phyloP scores from a whole-genome alignment of 2,329 filamentous ascomycete genomes.

The Trichoderma sp. region DNA sequence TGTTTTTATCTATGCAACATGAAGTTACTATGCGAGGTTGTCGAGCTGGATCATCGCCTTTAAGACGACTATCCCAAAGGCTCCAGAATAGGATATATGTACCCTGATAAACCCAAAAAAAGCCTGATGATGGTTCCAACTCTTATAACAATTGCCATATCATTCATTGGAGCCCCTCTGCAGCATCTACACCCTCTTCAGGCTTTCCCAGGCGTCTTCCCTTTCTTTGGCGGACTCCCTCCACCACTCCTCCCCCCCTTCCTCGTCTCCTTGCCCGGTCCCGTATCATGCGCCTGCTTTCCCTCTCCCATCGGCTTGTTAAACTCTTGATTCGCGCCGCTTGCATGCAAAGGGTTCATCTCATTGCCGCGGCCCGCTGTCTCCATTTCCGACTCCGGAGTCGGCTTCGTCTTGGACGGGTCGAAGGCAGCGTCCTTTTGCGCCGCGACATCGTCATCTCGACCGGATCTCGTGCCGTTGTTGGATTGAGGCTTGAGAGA shows the following conservation, averaged over 20 bases:
- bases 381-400: slow-evolving; percentile 59
- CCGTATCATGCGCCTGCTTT: slow-evolving; percentile 35
- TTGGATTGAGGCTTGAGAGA: slow-evolving; percentile 62
- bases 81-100: background rate
- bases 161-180: background rate
- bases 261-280: slow-evolving; percentile 34
- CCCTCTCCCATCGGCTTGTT: slow-evolving; percentile 40
- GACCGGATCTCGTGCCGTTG: slow-evolving; percentile 68
- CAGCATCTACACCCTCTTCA: background rate
- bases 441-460: slow-evolving; percentile 58
- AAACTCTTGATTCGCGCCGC: slow-evolving; percentile 46
- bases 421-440: slow-evolving; percentile 66
- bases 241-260: slow-evolving; percentile 37
- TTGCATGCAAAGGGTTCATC: slow-evolving; percentile 39
- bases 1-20: background rate
- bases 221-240: slow-evolving; percentile 34
- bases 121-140: background rate
- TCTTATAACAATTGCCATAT: background rate
- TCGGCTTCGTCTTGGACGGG: slow-evolving; percentile 62
- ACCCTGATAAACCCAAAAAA: background rate
- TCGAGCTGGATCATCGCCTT: background rate
- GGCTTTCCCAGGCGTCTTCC: slow-evolving; percentile 7
- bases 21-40: background rate
- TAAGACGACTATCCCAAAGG: background rate
- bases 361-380: slow-evolving; percentile 37